A percentile compares a stretch with the other conserved stretches of the same genome.
Evolutionary conservation across 2,329 filamentous ascomycete species (phyloP).

Genomic region (Alternaria hordeiaustralica): DNA sequence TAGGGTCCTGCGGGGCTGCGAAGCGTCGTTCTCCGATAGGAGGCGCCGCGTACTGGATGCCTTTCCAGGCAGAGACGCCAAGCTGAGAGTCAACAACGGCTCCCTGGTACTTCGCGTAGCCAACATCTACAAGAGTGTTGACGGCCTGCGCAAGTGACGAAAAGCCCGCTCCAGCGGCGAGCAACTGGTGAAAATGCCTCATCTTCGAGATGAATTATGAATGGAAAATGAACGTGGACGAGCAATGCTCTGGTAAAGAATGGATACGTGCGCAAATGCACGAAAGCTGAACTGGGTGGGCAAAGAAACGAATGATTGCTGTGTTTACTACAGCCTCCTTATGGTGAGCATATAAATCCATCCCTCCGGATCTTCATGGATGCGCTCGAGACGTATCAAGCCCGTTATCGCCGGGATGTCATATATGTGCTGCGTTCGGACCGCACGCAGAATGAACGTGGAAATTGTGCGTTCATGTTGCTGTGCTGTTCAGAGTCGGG

Average conservation of each 20-base stretch:
- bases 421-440: background rate
- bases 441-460: background rate
- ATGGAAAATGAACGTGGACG: background rate
- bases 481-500: background rate
- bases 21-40: constrained; percentile 72
- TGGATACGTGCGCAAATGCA: background rate
- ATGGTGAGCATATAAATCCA: background rate
- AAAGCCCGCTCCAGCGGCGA: constrained; percentile 2
- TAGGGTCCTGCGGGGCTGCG: constrained; percentile 60
- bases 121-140: constrained; percentile 61
- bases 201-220: background rate
- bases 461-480: background rate
- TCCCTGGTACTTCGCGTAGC: constrained; percentile 71
- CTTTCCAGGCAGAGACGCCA: constrained; percentile 73
- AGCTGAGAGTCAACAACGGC: constrained; percentile 51
- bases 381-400: background rate
- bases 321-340: background rate
- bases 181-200: background rate
- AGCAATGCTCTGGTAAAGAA: background rate
- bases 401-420: background rate
- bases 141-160: constrained; percentile 32
- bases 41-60: constrained; percentile 73
- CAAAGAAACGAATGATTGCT: background rate
- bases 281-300: background rate
- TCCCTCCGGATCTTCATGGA: background rate